These are phyloP conservation scores for Podila epigama DNA, from an alignment of 192 early-diverging fungal genomes.

Conservation along the genomic window DNA sequence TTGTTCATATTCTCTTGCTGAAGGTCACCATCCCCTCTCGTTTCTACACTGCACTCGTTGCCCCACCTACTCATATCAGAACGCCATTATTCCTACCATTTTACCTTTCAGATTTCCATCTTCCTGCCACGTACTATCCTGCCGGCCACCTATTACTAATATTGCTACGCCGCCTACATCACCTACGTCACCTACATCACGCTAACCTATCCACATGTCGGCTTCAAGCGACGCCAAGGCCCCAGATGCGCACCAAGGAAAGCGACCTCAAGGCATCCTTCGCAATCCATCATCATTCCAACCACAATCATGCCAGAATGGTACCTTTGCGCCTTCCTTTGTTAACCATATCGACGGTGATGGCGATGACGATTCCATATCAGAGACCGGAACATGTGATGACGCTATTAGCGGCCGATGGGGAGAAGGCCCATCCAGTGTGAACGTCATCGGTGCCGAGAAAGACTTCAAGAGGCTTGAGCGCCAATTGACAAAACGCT, in stretches of 20 bases:
- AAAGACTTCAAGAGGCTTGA: slow-evolving; percentile 47
- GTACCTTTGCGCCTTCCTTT: neutral
- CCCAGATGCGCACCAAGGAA: neutral
- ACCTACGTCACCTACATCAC: neutral
- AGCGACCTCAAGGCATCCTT: neutral
- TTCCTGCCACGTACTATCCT: no score
- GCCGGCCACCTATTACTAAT: no score
- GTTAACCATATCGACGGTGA: slow-evolving; percentile 2
- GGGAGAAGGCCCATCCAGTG: slow-evolving; percentile 44
- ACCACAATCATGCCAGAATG: neutral
- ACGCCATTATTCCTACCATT: no score
- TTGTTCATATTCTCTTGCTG: no score
- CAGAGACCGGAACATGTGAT: slow-evolving; percentile 37
- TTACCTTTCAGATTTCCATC: no score
- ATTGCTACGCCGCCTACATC: no score
- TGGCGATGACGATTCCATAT: slow-evolving; percentile 7
- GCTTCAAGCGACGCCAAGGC: neutral
- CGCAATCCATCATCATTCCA: neutral
- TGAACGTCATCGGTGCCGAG: slow-evolving; percentile 31
- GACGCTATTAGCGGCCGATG: slow-evolving; percentile 38
- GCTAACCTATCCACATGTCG: neutral
- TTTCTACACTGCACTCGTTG: no score
- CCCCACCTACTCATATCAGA: no score
- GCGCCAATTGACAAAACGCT: slow-evolving; percentile 34
- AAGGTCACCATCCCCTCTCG: no score